phyloP scores from a whole-genome alignment of 192 early-diverging fungal species.

The Backusella mclennaniae region DNA sequence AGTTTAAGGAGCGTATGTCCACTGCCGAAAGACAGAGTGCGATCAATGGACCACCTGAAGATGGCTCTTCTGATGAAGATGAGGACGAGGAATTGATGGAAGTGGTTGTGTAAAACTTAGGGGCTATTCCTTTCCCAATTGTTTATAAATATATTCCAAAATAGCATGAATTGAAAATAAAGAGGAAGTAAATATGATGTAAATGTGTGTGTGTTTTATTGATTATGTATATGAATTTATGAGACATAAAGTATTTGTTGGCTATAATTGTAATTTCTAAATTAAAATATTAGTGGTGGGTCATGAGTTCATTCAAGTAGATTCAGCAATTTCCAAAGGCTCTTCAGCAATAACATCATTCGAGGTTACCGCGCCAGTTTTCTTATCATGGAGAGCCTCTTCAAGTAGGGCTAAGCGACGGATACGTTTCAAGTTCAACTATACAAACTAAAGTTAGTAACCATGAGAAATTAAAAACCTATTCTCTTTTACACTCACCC shows the following conservation, averaged over 20 bases:
- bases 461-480: neutral
- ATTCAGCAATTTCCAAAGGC: neutral
- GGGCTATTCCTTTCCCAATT: neutral
- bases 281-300: neutral
- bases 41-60: neutral
- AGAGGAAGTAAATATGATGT: neutral
- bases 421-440: neutral
- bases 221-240: neutral
- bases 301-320: neutral
- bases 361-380: no score
- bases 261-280: neutral
- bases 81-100: slow-evolving; percentile 18
- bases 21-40: slow-evolving; percentile 30
- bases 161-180: neutral
- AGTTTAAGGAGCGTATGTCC: slow-evolving; percentile 59
- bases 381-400: neutral
- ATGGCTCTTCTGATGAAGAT: slow-evolving; percentile 16
- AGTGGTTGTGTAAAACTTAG: neutral
- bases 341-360: neutral
- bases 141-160: neutral
- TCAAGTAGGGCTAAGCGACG: slow-evolving; percentile 1
- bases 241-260: neutral
- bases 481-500: neutral
- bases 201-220: neutral
- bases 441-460: neutral